Evolutionary conservation across 257 asterid species (phyloP).

Genomic region (Nicotiana attenuata): DNA sequence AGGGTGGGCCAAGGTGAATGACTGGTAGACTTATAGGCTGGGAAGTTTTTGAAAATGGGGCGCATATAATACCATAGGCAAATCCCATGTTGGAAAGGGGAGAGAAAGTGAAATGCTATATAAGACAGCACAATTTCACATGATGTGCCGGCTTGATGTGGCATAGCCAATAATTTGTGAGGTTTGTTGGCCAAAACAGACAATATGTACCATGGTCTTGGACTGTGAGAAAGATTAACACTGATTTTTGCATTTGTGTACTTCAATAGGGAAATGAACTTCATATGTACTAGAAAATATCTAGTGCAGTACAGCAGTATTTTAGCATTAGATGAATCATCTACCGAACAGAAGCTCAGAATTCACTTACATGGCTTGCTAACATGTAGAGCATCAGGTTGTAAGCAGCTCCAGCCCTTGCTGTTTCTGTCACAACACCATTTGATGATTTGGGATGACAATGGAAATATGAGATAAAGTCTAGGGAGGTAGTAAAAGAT

Average conservation of each 20-base stretch:
- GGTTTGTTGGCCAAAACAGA: background rate
- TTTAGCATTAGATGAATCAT: background rate
- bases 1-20: background rate
- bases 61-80: background rate
- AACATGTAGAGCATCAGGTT: constrained; percentile 89
- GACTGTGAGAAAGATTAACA: background rate
- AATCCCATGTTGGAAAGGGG: background rate
- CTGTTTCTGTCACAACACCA: constrained; percentile 87
- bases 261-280: background rate
- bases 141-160: background rate
- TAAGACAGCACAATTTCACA: background rate
- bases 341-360: background rate
- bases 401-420: constrained; percentile 98
- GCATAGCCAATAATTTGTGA: background rate
- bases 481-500: constrained; percentile 80
- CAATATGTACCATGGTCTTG: background rate
- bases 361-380: constrained; percentile 82
- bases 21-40: background rate
- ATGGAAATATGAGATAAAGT: constrained; percentile 71
- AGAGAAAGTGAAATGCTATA: background rate
- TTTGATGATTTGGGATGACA: constrained; percentile 76
- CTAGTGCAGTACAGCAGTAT: background rate
- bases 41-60: background rate
- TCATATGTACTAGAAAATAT: background rate
- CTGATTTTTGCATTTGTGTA: background rate